Evolutionary conservation across 345 rosid species (phyloP).

Genomic region (Lagerstroemia speciosa): DNA sequence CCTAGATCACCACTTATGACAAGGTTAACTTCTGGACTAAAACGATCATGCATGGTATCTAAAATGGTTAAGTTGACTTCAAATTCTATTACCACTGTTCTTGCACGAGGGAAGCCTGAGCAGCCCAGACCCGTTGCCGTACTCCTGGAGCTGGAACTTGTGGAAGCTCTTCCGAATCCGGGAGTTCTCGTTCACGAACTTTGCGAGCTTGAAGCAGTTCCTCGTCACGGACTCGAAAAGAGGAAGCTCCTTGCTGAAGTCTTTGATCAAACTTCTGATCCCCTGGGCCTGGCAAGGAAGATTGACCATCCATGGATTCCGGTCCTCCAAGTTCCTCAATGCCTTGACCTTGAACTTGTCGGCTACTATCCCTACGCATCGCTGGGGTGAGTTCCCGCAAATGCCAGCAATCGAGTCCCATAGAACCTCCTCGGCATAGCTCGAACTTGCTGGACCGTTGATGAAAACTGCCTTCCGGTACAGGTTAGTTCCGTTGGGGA

Average conservation of each 20-base stretch:
- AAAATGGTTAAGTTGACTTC: too few relatives aligned
- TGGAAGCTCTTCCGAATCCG: constrained; percentile 54
- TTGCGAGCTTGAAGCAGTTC: constrained; percentile 65
- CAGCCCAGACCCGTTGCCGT: constrained; percentile 38
- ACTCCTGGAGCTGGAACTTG: constrained; percentile 79
- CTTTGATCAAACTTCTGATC: constrained; percentile 66
- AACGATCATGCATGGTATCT: too few relatives aligned
- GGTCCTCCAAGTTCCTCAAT: constrained; percentile 71
- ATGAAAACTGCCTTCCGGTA: constrained; percentile 69
- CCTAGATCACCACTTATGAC: too few relatives aligned
- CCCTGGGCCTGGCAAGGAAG: constrained; percentile 86
- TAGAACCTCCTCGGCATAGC: constrained; percentile 80
- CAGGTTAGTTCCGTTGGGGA: constrained; percentile 96
- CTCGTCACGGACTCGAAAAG: constrained; percentile 50
- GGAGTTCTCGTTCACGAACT: constrained; percentile 54
- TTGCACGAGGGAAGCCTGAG: constrained; percentile 52
- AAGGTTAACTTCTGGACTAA: too few relatives aligned
- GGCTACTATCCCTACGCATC: constrained; percentile 89
- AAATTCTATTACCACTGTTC: too few relatives aligned
- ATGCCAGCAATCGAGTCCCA: constrained; percentile 71
- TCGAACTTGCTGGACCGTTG: constrained; percentile 58
- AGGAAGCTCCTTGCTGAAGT: constrained; percentile 67
- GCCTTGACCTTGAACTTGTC: constrained; percentile 86
- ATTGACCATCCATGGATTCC: constrained; percentile 96
- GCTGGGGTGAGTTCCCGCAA: constrained; percentile 75